Evolutionary conservation across 2,329 filamentous ascomycete species (phyloP).

Genomic region (Clarireedia paspali): DNA sequence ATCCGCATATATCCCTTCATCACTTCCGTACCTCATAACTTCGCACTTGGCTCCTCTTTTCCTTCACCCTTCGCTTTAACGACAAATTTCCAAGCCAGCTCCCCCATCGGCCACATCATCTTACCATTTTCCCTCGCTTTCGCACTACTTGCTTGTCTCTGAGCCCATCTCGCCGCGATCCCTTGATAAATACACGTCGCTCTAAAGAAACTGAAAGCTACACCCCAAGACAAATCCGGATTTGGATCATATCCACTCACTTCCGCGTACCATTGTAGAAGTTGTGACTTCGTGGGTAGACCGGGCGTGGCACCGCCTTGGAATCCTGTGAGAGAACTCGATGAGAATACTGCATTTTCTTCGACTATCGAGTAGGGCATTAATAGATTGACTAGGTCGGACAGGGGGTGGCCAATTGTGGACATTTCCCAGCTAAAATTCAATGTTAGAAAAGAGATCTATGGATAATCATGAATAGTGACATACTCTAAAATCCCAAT

Average conservation of each 20-base stretch:
- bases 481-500: slow-evolving; percentile 83
- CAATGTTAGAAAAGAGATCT: neutral
- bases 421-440: slow-evolving; percentile 82
- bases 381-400: slow-evolving; percentile 77
- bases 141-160: slow-evolving; percentile 81
- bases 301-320: slow-evolving; percentile 42
- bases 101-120: slow-evolving; percentile 63
- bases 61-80: slow-evolving; percentile 36
- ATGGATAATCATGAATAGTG: neutral
- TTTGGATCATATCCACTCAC: slow-evolving; percentile 64
- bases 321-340: slow-evolving; percentile 28
- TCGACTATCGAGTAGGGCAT: slow-evolving; percentile 35
- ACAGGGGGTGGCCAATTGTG: slow-evolving; percentile 91
- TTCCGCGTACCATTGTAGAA: slow-evolving; percentile 58
- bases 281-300: slow-evolving; percentile 46
- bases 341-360: slow-evolving; percentile 24
- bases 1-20: no score
- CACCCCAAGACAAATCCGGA: slow-evolving; percentile 53
- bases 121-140: slow-evolving; percentile 66
- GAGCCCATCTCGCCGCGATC: slow-evolving; percentile 81
- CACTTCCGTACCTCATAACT: neutral
- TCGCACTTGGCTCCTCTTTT: neutral
- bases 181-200: slow-evolving; percentile 66
- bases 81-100: slow-evolving; percentile 72
- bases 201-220: slow-evolving; percentile 55